These are phyloP conservation scores for Cyberlindnera maritima DNA, from an alignment of 805 yeast species.

Conservation along the genomic window DNA sequence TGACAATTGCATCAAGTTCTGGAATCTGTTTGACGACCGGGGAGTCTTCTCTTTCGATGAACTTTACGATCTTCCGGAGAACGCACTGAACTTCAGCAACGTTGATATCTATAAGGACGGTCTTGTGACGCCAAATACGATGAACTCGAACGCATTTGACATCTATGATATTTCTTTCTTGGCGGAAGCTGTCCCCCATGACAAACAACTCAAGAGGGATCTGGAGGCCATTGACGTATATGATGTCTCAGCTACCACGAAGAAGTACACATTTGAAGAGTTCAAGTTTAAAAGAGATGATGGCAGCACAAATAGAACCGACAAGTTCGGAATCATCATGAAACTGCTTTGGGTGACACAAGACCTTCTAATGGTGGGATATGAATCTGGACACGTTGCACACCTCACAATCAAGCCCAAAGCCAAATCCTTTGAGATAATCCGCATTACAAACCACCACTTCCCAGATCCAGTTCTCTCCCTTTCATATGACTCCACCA, in stretches of 20 bases:
- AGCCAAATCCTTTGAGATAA: constrained; percentile 6
- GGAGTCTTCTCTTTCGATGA: constrained; percentile 5
- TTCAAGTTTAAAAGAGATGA: constrained; percentile 13
- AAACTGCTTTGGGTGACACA: constrained; percentile 39
- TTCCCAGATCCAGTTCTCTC: constrained; percentile 56
- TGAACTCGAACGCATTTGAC: constrained; percentile 63
- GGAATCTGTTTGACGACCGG: constrained; percentile 34
- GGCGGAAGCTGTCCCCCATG: constrained; percentile 13
- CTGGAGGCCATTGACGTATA: constrained; percentile 25
- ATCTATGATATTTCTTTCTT: constrained; percentile 43
- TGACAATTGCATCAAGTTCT: constrained; percentile 53
- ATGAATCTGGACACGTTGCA: constrained; percentile 67
- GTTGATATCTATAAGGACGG: constrained; percentile 40
- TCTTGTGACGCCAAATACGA: constrained; percentile 60
- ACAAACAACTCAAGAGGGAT: constrained; percentile 20
- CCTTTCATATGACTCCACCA: constrained; percentile 30
- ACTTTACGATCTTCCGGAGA: constrained; percentile 60
- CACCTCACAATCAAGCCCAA: constrained; percentile 26
- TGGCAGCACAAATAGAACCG: constrained; percentile 16
- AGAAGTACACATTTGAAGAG: constrained; percentile 17
- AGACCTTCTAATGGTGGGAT: constrained; percentile 50
- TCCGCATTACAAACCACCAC: constrained; percentile 31
- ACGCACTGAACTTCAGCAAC: constrained; percentile 69
- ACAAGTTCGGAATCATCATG: constrained; percentile 68
- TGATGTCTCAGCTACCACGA: constrained; percentile 12